These are phyloP conservation scores for Aureobasidium sp. DNA, from an alignment of 2,329 filamentous ascomycete species.

Conservation along the genomic window DNA sequence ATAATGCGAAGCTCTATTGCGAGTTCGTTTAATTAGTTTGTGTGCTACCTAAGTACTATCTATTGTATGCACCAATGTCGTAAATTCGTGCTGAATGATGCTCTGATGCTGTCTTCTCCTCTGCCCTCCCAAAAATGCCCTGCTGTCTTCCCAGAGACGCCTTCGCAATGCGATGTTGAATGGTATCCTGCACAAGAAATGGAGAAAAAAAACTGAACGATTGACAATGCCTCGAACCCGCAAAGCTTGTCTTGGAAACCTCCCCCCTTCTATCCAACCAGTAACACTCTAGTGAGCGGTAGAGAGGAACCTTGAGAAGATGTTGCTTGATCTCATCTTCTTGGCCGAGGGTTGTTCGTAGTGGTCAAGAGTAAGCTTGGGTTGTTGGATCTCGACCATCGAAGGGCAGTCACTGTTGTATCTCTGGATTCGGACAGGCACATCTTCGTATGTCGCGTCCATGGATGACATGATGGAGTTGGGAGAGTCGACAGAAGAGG, in stretches of 20 bases:
- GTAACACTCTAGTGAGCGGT: constrained; percentile 17
- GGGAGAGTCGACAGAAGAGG: constrained; percentile 27
- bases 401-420: constrained; percentile 35
- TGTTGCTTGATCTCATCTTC: constrained; percentile 29
- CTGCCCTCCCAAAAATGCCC: background rate
- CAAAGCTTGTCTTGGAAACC: constrained; percentile 9
- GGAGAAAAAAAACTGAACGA: background rate
- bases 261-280: background rate
- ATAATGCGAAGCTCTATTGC: constrained; percentile 7
- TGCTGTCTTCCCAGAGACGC: constrained; percentile 6
- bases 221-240: constrained; percentile 10
- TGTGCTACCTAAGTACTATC: constrained; percentile 10
- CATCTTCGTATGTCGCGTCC: constrained; percentile 21
- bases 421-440: constrained; percentile 27
- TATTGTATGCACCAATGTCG: constrained; percentile 10
- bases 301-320: constrained; percentile 30
- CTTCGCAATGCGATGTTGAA: constrained; percentile 10
- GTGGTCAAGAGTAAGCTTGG: constrained; percentile 21
- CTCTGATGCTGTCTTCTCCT: background rate
- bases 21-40: constrained; percentile 3
- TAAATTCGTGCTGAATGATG: constrained; percentile 5
- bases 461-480: constrained; percentile 26
- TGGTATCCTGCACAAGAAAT: constrained; percentile 12
- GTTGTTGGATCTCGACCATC: constrained; percentile 32
- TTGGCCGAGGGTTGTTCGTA: constrained; percentile 25